Base-by-base conservation (phyloP, 2,329 filamentous ascomycete genomes). In the Rasamsonia emersonii region DNA sequence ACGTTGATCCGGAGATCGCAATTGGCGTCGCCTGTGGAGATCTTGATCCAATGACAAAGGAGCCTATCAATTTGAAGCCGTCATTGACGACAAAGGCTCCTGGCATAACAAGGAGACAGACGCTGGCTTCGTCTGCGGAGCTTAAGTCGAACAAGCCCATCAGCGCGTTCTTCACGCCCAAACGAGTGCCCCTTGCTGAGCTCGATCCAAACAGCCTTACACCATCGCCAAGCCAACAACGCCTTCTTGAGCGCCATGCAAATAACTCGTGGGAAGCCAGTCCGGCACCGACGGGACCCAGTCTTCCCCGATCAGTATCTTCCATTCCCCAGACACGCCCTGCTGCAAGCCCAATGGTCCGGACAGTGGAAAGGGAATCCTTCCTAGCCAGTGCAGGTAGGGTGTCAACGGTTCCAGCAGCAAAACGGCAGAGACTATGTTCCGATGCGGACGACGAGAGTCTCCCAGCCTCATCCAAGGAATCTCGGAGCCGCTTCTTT, bases 1-100 rank as follows among this genome's bases (percentile, higher is more conserved):
- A 76, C 43, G 73, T 93, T 26, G 77, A 82, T 18, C 64, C 79
- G 2, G 67, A 78, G 29, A 56, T 84, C 37, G 86, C 89, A 5
- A 67, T 69, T 30, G 78, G 76, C 4, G 79, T 98, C 37, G 86
- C 91, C 15, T 65, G 56, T 21, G 91, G 91, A 20, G 82, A 94
- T 44, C 59, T 95, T 27, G 81, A 96, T 54, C 91, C 91, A 2
- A 91, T 89, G 44, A 93, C 86, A 1, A 96, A 95, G 58, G 56
- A 78, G 38, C 71, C 68, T 2, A 68, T 79, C 28, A 41, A 52
- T 15, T 36, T 70, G 9, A 57, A 58, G 30, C 53, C 51, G 3
- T 37, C 44, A 32, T 45, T 45, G 35, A 42, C 50, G 32, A 42
- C 47, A 32, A 60, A 56, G 38, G 40, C 54, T 23, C 44, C 58